phyloP scores from a whole-genome alignment of 2,329 filamentous ascomycete genomes.

The Ascosphaera aggregata region DNA sequence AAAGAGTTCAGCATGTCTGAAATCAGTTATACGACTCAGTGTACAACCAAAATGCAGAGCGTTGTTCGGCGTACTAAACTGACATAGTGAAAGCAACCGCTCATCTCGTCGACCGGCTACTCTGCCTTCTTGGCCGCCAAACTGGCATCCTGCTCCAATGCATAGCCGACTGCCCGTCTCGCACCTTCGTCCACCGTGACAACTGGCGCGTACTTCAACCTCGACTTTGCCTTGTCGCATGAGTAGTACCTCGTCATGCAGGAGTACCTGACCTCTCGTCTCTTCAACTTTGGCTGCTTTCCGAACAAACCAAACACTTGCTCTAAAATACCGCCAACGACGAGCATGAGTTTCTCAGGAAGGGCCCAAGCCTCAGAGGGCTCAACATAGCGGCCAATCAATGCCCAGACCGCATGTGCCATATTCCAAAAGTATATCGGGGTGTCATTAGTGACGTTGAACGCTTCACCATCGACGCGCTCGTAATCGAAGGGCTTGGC shows the following conservation, averaged over 20 bases:
- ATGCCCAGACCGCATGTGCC: conserved; percentile 50
- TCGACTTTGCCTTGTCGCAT: conserved; percentile 22
- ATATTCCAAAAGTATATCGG: conserved; percentile 88
- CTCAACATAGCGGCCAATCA: conserved; percentile 21
- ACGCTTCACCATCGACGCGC: conserved; percentile 60
- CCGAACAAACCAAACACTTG: conserved; percentile 19
- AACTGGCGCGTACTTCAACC: conserved; percentile 22
- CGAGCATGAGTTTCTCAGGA: conserved; percentile 16
- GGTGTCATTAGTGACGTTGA: conserved; percentile 75
- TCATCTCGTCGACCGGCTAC: conserved; percentile 8
- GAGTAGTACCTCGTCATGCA: conserved; percentile 26
- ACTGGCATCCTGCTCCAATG: conserved; percentile 13
- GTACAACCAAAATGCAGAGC: no score
- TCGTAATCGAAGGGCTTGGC: conserved; percentile 46
- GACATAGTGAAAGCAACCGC: no score
- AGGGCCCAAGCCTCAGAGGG: conserved; percentile 19
- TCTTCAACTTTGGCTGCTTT: conserved; percentile 22
- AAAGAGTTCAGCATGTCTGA: no score
- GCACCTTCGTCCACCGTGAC: conserved; percentile 23
- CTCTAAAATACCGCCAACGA: conserved; percentile 20
- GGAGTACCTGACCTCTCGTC: conserved; percentile 22
- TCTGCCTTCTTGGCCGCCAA: conserved; percentile 18
- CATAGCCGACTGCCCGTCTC: conserved; percentile 21
- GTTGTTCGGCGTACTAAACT: no score
- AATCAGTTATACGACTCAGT: no score